A percentile compares a stretch with the other conserved stretches of the same genome.
Conservation (phyloP, 257 asterid genomes). For the Solanum commersonii region DNA sequence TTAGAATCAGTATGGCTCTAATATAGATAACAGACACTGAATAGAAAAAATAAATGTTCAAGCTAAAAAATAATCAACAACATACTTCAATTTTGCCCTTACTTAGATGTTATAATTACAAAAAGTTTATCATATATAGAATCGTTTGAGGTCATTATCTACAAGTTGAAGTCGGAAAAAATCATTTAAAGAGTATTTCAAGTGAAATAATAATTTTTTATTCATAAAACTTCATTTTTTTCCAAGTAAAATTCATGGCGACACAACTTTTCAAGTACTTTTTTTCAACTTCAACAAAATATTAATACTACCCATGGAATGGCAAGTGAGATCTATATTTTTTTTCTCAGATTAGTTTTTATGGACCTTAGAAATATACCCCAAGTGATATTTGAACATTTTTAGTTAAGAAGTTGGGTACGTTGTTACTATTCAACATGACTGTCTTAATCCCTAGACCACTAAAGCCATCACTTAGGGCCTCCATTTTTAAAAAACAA, state of each 20-base stretch:
- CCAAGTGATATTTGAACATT: neutral
- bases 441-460: too few species aligned
- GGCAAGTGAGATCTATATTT: neutral
- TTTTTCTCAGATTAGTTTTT: neutral
- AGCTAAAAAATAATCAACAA: neutral
- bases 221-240: neutral
- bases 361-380: neutral
- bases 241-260: neutral
- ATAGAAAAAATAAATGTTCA: neutral
- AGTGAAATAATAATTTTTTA: neutral
- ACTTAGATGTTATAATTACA: neutral
- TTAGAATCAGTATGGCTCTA: too few species aligned
- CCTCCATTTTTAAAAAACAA: too few species aligned
- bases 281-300: neutral
- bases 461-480: too few species aligned
- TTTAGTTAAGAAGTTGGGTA: neutral
- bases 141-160: neutral
- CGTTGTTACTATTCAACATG: neutral
- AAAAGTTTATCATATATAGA: neutral
- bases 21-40: rapidly evolving
- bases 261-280: neutral
- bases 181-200: neutral
- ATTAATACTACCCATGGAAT: neutral
- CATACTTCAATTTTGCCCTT: neutral
- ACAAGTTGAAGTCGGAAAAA: neutral